phyloP scores from a whole-genome alignment of 768 basidiomycete genomes.

The Rhizopogon vinicolor region DNA sequence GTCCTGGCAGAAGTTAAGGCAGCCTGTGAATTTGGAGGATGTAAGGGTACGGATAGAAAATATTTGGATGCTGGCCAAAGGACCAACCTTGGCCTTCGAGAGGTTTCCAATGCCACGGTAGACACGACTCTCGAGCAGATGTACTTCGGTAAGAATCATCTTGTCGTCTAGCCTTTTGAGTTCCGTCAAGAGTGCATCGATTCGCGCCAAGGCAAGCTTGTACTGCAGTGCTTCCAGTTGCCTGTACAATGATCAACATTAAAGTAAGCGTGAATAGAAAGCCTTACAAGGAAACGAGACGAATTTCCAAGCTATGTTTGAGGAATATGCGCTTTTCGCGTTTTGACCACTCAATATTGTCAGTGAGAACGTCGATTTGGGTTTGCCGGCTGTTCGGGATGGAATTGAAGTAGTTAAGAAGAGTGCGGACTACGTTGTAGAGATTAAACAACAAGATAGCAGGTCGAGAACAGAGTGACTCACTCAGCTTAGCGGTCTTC shows the following conservation, averaged over 20 bases:
- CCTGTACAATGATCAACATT: constrained; percentile 27
- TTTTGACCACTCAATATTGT: constrained; percentile 92
- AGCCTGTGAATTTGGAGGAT: constrained; percentile 41
- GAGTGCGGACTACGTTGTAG: constrained; percentile 68
- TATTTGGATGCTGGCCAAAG: neutral
- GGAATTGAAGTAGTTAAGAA: constrained; percentile 82
- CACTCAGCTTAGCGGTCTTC: constrained; percentile 94
- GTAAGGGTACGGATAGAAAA: neutral
- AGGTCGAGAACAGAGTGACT: neutral
- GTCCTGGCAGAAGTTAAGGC: constrained; percentile 88
- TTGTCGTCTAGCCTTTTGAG: constrained; percentile 95
- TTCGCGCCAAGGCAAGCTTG: constrained; percentile 74
- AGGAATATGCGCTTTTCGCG: constrained; percentile 92
- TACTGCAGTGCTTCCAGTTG: constrained; percentile 74
- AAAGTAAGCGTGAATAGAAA: neutral
- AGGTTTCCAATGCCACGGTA: constrained; percentile 88
- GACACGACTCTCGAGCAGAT: constrained; percentile 88
- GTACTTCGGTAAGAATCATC: constrained; percentile 95
- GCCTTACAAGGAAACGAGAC: constrained; percentile 69
- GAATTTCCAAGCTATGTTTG: constrained; percentile 89
- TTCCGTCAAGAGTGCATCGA: constrained; percentile 86
- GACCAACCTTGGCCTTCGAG: constrained; percentile 78
- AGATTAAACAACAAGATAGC: neutral
- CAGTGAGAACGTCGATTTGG: constrained; percentile 82
- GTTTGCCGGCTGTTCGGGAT: constrained; percentile 71